Evolutionary conservation across 1,139 yeast genomes (phyloP).

Genomic region (Saccharomycopsis crataegensis): DNA sequence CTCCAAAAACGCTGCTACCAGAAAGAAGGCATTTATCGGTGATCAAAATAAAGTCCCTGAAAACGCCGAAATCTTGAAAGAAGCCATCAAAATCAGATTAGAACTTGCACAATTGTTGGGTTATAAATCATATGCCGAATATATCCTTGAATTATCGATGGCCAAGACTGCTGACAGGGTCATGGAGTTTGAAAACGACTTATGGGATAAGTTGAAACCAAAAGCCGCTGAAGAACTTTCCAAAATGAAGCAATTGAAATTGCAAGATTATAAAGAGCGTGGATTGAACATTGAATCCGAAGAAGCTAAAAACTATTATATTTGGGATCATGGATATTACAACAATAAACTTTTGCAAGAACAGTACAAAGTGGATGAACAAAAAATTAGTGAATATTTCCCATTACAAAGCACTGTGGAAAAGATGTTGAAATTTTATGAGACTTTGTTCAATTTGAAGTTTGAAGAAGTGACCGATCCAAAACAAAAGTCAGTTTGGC

Average conservation of each 20-base stretch:
- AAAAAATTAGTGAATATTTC: slow-evolving; percentile 68
- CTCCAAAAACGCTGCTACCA: slow-evolving; percentile 55
- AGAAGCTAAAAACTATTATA: slow-evolving; percentile 41
- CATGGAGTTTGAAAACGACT: slow-evolving; percentile 50
- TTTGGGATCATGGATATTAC: slow-evolving; percentile 71
- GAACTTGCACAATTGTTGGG: slow-evolving; percentile 59
- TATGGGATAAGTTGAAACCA: slow-evolving; percentile 49
- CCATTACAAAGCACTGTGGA: slow-evolving; percentile 61
- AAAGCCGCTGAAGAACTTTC: slow-evolving; percentile 50
- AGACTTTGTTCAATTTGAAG: slow-evolving; percentile 57
- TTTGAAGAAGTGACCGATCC: slow-evolving; percentile 45
- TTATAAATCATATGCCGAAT: slow-evolving; percentile 60
- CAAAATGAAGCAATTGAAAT: slow-evolving; percentile 44
- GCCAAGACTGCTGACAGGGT: slow-evolving; percentile 63
- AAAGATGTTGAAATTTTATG: slow-evolving; percentile 66
- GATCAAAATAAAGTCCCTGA: slow-evolving; percentile 58
- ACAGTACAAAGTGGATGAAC: slow-evolving; percentile 64
- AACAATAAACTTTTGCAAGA: slow-evolving; percentile 56
- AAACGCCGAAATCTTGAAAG: slow-evolving; percentile 51
- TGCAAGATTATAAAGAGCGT: slow-evolving; percentile 39
- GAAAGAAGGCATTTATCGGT: slow-evolving; percentile 58
- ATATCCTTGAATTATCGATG: slow-evolving; percentile 68
- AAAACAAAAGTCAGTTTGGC: slow-evolving; percentile 49
- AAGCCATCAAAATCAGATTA: slow-evolving; percentile 55
- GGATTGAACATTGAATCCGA: slow-evolving; percentile 32